These are phyloP conservation scores for Colletotrichum liriopes DNA, from an alignment of 2,329 filamentous ascomycete species.

Conservation along the genomic window DNA sequence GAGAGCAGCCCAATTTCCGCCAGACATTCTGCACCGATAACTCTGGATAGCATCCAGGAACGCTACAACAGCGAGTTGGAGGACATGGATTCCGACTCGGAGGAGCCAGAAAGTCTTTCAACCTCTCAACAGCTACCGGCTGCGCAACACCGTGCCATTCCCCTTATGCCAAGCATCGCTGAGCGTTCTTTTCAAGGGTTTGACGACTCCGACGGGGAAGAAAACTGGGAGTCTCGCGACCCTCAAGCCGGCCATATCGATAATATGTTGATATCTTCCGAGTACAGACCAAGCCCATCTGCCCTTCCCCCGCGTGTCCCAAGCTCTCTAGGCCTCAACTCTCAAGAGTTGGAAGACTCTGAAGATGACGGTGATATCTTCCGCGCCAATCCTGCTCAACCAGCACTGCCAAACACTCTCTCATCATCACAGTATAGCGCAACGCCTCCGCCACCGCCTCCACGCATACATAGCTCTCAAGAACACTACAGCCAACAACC, in stretches of 20 bases:
- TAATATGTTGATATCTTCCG: conserved; percentile 21
- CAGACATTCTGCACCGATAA: conserved; percentile 3
- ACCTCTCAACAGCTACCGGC: conserved; percentile 31
- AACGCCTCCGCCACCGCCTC: conserved; percentile 1
- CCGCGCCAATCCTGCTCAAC: neutral
- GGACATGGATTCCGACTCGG: conserved; percentile 39
- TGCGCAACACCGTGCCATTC: neutral
- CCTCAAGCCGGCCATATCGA: neutral
- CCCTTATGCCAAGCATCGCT: conserved; percentile 30
- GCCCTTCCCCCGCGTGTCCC: conserved; percentile 4
- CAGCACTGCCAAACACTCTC: neutral
- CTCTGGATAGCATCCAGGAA: conserved; percentile 35
- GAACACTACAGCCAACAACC: conserved; percentile 2
- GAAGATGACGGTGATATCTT: conserved; percentile 8
- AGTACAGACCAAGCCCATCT: conserved; percentile 20
- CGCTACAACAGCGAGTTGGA: conserved; percentile 42
- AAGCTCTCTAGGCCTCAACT: neutral
- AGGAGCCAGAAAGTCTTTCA: conserved; percentile 30
- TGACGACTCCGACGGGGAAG: conserved; percentile 19
- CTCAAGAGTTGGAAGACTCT: conserved; percentile 19
- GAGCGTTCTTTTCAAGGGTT: conserved; percentile 23
- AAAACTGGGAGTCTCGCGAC: neutral
- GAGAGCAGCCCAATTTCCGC: conserved; percentile 21
- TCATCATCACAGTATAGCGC: conserved; percentile 19
- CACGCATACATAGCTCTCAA: conserved; percentile 17